These are phyloP conservation scores for Fraxinus xanthoxyloides DNA, from an alignment of 305 asterid genomes.

Conservation along the genomic window DNA sequence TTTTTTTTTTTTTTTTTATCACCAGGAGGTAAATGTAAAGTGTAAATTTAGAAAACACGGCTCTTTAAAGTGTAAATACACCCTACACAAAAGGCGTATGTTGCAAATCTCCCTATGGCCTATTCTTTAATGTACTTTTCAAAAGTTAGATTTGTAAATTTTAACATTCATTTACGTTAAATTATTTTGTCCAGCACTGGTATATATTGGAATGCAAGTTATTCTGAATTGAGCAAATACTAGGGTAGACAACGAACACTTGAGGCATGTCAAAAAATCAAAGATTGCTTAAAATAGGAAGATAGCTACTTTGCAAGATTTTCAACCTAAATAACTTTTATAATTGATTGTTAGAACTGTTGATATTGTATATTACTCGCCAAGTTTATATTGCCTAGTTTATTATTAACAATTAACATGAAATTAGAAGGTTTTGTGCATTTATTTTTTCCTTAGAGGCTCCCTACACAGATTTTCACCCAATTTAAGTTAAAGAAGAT, in stretches of 20 bases:
- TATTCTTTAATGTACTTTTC: background rate
- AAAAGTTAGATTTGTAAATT: background rate
- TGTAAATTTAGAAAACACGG: background rate
- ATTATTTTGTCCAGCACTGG: background rate
- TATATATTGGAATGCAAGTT: background rate
- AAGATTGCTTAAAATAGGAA: background rate
- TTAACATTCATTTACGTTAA: background rate
- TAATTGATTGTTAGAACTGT: background rate
- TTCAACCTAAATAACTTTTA: background rate
- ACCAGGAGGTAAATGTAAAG: background rate
- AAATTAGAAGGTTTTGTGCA: background rate
- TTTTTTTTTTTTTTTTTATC: too few species aligned
- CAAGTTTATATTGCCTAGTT: background rate
- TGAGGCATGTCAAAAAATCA: background rate
- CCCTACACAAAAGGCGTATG: background rate
- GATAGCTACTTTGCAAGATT: background rate
- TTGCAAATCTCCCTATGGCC: background rate
- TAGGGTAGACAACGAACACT: background rate
- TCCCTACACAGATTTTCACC: background rate
- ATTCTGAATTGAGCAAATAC: background rate
- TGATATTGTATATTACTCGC: background rate
- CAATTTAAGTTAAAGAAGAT: background rate
- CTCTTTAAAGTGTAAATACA: background rate
- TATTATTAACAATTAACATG: background rate
- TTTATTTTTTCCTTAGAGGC: background rate